A percentile compares a stretch with the other conserved stretches of the same genome.
phyloP scores from a whole-genome alignment of 2,329 filamentous ascomycete genomes.

The Fusarium denticulatum region DNA sequence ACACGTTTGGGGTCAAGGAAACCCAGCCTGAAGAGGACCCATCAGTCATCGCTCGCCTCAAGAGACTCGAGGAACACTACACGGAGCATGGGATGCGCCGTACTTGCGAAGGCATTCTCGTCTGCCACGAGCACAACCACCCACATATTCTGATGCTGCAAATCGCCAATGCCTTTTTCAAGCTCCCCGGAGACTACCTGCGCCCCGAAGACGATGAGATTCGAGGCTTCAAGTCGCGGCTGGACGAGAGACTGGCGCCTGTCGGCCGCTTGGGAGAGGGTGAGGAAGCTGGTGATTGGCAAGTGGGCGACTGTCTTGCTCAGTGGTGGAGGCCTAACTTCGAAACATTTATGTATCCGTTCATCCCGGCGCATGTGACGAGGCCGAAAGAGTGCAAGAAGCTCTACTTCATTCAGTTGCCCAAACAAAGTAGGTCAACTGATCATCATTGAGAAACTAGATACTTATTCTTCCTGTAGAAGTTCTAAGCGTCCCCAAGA shows the following conservation, averaged over 20 bases:
- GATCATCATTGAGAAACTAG: neutral
- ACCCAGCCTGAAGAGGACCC: constrained; percentile 98
- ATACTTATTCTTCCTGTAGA: constrained; percentile 61
- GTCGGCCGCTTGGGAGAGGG: constrained; percentile 88
- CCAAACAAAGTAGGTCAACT: constrained; percentile 76
- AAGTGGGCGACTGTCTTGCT: constrained; percentile 91
- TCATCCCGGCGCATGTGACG: constrained; percentile 94
- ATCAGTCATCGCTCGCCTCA: constrained; percentile 89
- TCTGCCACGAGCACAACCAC: constrained; percentile 99
- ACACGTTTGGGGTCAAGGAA: constrained; percentile 98
- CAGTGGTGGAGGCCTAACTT: constrained; percentile 99
- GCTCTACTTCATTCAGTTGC: constrained; percentile 95
- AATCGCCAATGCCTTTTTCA: constrained; percentile 99
- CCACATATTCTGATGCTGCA: constrained; percentile 99
- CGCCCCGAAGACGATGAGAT: constrained; percentile 90
- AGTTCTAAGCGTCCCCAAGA: constrained; percentile 95
- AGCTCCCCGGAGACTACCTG: constrained; percentile 96
- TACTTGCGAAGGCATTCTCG: constrained; percentile 94
- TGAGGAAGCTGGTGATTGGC: constrained; percentile 87
- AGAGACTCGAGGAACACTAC: constrained; percentile 97
- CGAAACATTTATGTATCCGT: constrained; percentile 99
- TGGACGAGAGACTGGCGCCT: constrained; percentile 93
- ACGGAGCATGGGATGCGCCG: constrained; percentile 92
- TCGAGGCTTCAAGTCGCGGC: constrained; percentile 89
- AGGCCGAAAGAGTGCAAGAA: constrained; percentile 99